These are phyloP conservation scores for Fusarium subglutinans DNA, from an alignment of 2,329 filamentous ascomycete genomes.

Conservation along the genomic window DNA sequence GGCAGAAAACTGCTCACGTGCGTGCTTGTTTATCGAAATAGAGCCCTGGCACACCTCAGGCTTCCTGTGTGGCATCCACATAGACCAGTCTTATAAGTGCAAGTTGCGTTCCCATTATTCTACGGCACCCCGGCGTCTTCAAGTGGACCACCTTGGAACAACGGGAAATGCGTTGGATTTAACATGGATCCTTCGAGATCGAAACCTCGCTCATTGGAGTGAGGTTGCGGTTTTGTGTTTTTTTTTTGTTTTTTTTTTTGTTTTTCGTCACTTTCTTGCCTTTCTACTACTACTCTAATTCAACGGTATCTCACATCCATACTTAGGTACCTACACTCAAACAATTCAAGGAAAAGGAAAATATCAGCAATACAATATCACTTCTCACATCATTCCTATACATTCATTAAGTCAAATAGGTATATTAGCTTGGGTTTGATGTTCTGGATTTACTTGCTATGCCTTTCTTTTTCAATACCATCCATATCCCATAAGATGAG, in stretches of 20 bases:
- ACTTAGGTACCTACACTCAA: neutral
- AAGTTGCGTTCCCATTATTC: neutral
- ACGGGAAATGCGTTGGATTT: neutral
- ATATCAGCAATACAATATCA: neutral
- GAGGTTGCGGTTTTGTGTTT: constrained; percentile 4
- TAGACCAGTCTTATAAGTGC: neutral
- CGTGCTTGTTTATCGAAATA: neutral
- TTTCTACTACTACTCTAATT: neutral
- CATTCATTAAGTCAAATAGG: no score
- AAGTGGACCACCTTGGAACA: constrained; percentile 1
- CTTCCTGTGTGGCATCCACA: neutral
- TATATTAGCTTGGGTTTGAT: neutral
- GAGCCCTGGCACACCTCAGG: neutral
- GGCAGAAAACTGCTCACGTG: neutral
- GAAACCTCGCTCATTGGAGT: neutral
- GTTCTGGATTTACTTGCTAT: no score
- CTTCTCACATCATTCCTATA: neutral
- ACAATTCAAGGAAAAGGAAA: neutral
- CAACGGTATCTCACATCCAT: neutral
- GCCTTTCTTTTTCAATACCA: neutral
- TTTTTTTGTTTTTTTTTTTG: neutral
- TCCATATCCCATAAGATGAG: neutral
- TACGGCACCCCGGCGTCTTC: constrained; percentile 2
- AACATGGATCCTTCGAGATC: neutral
- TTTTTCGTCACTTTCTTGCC: neutral